Base-by-base conservation (phyloP, 305 asterid species). In the Fraxinus floribunda region DNA sequence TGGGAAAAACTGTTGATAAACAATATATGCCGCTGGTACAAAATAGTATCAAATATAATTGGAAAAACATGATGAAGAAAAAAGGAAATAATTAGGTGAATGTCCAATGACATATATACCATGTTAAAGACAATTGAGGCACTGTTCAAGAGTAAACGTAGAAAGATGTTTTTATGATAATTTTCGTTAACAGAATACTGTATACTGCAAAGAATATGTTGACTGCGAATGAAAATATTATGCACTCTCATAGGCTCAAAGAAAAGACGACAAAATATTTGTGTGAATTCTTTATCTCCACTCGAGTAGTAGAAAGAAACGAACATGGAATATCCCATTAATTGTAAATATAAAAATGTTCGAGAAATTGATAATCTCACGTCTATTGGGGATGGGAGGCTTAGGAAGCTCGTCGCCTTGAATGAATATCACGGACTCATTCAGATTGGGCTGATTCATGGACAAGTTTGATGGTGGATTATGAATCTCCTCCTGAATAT, bases 391-490 rank as follows among this genome's bases (percentile, higher is more conserved):
- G 3, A 76, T 93, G 8, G 97, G 98, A 80, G 97, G 94, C 88
- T 91, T 94, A 4, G 99, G 97, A 60, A 95, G 94, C 76, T 95
- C 99, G 77, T 94, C 96, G 72, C 92, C 98, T 34, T 97, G 94
- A 82, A 90, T 52, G 3, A 93, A 93, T 90, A 92, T 86, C 73
- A 88, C 62, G n/a, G 89, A 41, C 68, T 93, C 98, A 78, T 85
- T 90, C 0, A 90, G 91, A 85, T 90, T 94, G 0, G 86, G 89
- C 87, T 91, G 98, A 80, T 92, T 93, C 81, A 94, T 88, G 84
- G 91, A 76, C 93, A 90, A 74, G 88, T 86, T 92, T 18, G 96
- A 80, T 0, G 98, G 97, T 1, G 94, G 78, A 88, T 88, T 90
- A 16, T 97, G 89, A 36, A 95, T 89, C 77, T 95, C 99, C 88